Evolutionary conservation across 495 filamentous ascomycete species (phyloP).

Genomic region (Penicillium herquei): DNA sequence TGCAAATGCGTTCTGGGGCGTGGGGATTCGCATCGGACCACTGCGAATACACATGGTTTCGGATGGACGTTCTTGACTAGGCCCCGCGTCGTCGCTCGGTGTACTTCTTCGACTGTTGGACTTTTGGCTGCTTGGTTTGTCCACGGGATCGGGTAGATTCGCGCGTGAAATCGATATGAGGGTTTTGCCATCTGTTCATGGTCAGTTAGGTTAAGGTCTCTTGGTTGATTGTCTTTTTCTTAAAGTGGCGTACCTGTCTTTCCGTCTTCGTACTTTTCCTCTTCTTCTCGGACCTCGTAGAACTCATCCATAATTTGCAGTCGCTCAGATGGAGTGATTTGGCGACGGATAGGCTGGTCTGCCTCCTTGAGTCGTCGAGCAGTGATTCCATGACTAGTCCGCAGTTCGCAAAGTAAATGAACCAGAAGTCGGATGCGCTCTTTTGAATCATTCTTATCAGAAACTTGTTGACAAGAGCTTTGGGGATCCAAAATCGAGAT

Average conservation of each 20-base stretch:
- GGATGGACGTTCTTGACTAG: background rate
- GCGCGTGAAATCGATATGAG: constrained; percentile 32
- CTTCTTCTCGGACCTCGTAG: constrained; percentile 60
- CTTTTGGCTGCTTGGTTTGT: constrained; percentile 9
- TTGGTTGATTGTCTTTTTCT: background rate
- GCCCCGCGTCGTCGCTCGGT: constrained; percentile 4
- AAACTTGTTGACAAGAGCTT: background rate
- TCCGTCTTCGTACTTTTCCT: constrained; percentile 58
- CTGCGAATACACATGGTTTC: constrained; percentile 6
- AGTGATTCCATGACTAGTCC: constrained; percentile 35
- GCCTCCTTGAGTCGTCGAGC: constrained; percentile 37
- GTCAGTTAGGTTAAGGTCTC: background rate
- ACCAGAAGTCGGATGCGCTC: constrained; percentile 60
- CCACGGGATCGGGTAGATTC: constrained; percentile 31
- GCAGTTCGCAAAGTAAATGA: constrained; percentile 55
- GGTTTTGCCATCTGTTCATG: constrained; percentile 17
- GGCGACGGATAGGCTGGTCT: constrained; percentile 43
- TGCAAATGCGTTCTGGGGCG: constrained; percentile 4
- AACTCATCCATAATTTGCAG: constrained; percentile 58
- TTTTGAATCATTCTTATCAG: constrained; percentile 18
- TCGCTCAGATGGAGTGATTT: constrained; percentile 37
- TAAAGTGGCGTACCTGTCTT: constrained; percentile 45
- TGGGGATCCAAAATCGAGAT: background rate
- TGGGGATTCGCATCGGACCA: background rate
- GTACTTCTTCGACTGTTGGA: constrained; percentile 12